Percentiles rank a stretch among this genome's conserved stretches.
Conservation (phyloP, 75 land plant species). For the Azolla pinnata region DNA sequence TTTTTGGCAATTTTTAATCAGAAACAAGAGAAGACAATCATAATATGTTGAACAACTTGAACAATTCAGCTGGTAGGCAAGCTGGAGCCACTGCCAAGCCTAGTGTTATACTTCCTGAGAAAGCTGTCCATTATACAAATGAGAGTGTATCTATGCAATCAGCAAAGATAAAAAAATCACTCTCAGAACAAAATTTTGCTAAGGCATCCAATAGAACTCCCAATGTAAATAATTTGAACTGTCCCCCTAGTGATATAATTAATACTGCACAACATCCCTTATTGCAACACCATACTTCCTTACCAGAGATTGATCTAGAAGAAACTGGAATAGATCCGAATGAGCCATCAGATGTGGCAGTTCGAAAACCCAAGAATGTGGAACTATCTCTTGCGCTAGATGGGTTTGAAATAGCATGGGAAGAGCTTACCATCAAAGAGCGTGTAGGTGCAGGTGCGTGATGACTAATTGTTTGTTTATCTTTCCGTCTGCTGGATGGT, state of each 20-base stretch:
- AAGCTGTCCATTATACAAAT: too few species aligned
- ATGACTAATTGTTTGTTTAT: background rate
- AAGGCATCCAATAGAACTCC: background rate
- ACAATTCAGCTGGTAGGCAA: too few species aligned
- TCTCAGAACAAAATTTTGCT: background rate
- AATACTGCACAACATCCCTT: background rate
- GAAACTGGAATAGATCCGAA: background rate
- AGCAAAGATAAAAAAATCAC: background rate
- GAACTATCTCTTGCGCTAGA: slow-evolving; percentile 40
- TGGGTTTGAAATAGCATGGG: slow-evolving; percentile 66
- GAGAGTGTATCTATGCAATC: too few species aligned
- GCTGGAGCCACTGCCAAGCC: too few species aligned
- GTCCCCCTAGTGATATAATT: background rate
- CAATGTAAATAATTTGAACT: background rate
- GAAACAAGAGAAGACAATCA: too few species aligned
- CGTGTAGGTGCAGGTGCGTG: slow-evolving; percentile 71
- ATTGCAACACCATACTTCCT: background rate
- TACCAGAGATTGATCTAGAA: background rate
- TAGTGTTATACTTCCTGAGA: too few species aligned
- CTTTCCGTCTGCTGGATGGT: too few species aligned
- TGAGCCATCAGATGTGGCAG: background rate
- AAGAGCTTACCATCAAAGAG: slow-evolving; percentile 61
- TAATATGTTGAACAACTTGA: too few species aligned
- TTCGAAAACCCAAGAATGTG: slow-evolving; percentile 3
- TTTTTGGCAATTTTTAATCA: background rate